These are phyloP conservation scores for Pseudogymnoascus sp. DNA, from an alignment of 2,329 filamentous ascomycete species.

Conservation along the genomic window DNA sequence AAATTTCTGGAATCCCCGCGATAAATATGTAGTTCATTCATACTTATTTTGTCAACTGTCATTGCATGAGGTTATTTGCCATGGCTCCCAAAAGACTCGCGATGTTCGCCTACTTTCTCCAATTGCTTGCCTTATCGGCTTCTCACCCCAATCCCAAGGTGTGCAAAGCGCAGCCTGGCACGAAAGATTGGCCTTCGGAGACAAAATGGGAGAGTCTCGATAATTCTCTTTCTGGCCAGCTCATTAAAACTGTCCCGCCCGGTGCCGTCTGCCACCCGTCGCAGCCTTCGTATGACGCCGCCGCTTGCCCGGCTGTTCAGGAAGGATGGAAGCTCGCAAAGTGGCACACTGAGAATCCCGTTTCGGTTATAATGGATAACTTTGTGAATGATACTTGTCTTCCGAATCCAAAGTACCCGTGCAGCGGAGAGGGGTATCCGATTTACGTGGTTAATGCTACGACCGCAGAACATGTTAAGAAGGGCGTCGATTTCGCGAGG, in stretches of 20 bases:
- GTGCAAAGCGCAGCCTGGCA: conserved; percentile 42
- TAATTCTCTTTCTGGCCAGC: conserved; percentile 33
- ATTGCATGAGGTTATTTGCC: background rate
- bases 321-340: conserved; percentile 28
- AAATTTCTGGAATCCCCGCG: background rate
- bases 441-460: conserved; percentile 31
- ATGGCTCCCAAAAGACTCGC: background rate
- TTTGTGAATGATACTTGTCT: conserved; percentile 45
- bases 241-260: conserved; percentile 37
- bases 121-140: background rate
- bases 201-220: conserved; percentile 40
- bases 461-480: conserved; percentile 19
- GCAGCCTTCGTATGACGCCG: conserved; percentile 26
- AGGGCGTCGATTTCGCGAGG: conserved; percentile 30
- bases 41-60: background rate
- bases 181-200: conserved; percentile 39
- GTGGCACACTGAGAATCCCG: conserved; percentile 32
- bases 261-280: conserved; percentile 38
- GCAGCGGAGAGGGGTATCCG: conserved; percentile 33
- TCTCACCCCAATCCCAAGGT: background rate
- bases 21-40: background rate
- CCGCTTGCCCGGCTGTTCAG: conserved; percentile 28
- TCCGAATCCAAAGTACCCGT: conserved; percentile 32
- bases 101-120: background rate
- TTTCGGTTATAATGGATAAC: conserved; percentile 34